A percentile compares a stretch with the other conserved stretches of the same genome.
Conservation (phyloP, 306 rosid genomes). For the Sicyos baderoa region DNA sequence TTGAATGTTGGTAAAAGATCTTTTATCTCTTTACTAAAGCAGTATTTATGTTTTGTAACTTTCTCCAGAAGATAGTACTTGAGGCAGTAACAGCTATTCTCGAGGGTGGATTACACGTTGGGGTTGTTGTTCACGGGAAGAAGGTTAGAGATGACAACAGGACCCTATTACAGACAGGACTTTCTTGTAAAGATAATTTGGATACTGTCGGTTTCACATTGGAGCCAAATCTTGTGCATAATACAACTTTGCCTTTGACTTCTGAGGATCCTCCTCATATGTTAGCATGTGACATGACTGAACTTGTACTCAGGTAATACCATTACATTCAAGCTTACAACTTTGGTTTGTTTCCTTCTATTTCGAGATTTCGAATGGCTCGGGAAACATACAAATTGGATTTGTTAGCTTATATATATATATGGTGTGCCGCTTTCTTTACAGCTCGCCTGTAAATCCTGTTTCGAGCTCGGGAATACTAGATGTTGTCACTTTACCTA, state of each 20-base stretch:
- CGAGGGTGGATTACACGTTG: constrained; percentile 60
- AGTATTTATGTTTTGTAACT: background rate
- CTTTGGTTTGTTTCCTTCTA: background rate
- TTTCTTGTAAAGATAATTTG: constrained; percentile 61
- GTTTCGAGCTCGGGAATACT: constrained; percentile 33
- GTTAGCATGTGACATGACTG: constrained; percentile 30
- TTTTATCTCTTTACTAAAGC: background rate
- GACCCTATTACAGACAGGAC: constrained; percentile 73
- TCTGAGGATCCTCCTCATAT: constrained; percentile 40
- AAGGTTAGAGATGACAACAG: constrained; percentile 64
- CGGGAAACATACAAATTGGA: background rate
- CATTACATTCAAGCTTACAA: background rate
- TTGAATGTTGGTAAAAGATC: background rate
- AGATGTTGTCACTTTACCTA: constrained; percentile 29
- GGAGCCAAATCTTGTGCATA: constrained; percentile 56
- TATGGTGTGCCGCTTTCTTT: constrained; percentile 15
- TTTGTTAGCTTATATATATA: background rate
- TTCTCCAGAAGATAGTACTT: constrained; percentile 63
- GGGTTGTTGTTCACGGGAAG: constrained; percentile 64
- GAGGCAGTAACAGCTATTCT: constrained; percentile 71
- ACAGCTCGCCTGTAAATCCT: constrained; percentile 54
- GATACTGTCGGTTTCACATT: constrained; percentile 59
- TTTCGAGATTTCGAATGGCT: background rate
- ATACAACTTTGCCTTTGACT: constrained; percentile 35
- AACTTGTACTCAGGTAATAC: constrained; percentile 44